Evolutionary conservation across 2,329 filamentous ascomycete species (phyloP), one percentile per base, ranked within the genome.

Genomic region (Zopfia rhizophila): DNA sequence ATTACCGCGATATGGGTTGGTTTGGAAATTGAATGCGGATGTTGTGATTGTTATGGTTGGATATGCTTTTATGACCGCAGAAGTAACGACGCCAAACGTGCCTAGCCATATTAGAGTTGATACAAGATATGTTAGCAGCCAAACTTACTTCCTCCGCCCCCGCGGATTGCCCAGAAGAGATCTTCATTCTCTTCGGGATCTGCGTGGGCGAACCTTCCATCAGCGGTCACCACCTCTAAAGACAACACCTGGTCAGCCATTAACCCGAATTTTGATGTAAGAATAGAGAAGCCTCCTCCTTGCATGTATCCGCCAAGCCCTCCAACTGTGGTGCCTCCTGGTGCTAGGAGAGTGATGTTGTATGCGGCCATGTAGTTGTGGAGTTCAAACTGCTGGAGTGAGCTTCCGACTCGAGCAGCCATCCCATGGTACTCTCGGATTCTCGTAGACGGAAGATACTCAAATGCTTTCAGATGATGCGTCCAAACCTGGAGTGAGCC

Each of bases 231-330:
- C 8, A 67, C 42, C 35, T 66, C 55, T 6, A 63, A 19, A 10
- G 57, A 45, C 5, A 69, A 52, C 0, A 69, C 48, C 28, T 67
- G 58, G 29, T 66, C 63, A 8, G 60, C 55, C 50, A 60, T 60
- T 3, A 67, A 46, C 5, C 61, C 65, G 51, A 77, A 77, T 33
- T 75, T 66, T 21, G 72, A 72, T 3, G 75, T 75, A 30, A 83
- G 54, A 7, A 79, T 76, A 12, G 75, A 77, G 63, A 83, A 79
- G 0, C 82, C 82, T 13, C 80, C 82, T 3, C 79, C 80, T 19
- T 65, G 63, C 48, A 69, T 65, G 48, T 55, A 74, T 2, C 72
- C 63, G 10, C 61, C 63, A 30, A 46, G 74, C 54, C 78, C 69
- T 16, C 80, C 81, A 10, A 84, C 78, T 2, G 75, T 78, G 2